Evolutionary conservation across 441 rosid genomes (phyloP).

Genomic region (Kokia cookei): DNA sequence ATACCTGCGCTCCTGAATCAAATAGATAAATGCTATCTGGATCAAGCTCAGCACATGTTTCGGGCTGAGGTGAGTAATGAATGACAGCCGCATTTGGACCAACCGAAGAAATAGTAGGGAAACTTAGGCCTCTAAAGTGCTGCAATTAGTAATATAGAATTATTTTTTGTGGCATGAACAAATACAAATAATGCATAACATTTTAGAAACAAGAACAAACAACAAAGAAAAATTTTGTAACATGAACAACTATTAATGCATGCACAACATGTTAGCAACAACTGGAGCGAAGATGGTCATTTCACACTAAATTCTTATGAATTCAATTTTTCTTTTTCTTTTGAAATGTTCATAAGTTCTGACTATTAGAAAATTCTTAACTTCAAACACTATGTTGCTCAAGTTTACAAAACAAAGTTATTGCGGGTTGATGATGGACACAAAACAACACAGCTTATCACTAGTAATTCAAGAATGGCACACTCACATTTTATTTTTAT

Average conservation of each 20-base stretch:
- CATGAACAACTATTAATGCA: not conserved
- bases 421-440: not conserved
- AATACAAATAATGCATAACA: not conserved
- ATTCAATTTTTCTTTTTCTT: too few relatives aligned
- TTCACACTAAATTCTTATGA: not conserved
- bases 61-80: conserved; percentile 71
- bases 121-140: conserved; percentile 91
- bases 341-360: not conserved
- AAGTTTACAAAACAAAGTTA: not conserved
- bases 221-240: conserved; percentile 1
- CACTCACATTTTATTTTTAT: not conserved
- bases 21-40: conserved; percentile 75
- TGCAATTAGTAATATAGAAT: conserved; percentile 31
- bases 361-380: not conserved
- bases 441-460: not conserved
- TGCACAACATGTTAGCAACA: not conserved
- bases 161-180: not conserved
- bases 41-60: conserved; percentile 84
- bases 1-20: conserved; percentile 99
- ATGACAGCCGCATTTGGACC: conserved; percentile 95
- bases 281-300: not conserved
- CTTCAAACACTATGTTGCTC: not conserved
- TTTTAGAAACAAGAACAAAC: not conserved
- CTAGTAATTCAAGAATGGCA: not conserved
- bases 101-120: conserved; percentile 91